Base-by-base conservation (phyloP, 495 filamentous ascomycete genomes). In the Staphylotrichum tortipilum region DNA sequence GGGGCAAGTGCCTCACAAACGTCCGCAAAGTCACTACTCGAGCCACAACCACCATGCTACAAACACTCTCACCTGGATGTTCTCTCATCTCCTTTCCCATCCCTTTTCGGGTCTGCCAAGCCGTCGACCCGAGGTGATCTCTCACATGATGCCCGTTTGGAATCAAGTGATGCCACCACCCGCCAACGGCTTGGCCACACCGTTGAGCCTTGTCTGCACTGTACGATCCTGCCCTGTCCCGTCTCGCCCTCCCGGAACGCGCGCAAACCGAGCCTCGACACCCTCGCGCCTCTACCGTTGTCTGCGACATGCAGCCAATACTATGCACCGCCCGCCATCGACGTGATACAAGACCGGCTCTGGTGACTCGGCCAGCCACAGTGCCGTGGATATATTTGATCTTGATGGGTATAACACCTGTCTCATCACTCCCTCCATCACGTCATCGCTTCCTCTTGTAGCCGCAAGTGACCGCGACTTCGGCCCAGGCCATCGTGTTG, bases 301-400 rank as follows among this genome's bases (percentile, higher is more conserved):
- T 48, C 35, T 37, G 45, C 45, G 24, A 48, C 45, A 48, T 39
- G 39, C 45, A 48, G 12, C 10, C 44, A 38, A 37, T 48, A 39
- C 11, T 21, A 39, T 39, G 45, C 45, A 21, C 11, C 17, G 34
- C 23, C 17, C 3, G 34, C 44, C 34, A 19, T 5, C n/a, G n/a
- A n/a, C n/a, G 44, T 47, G 7, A 14, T 23, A 47, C 44, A 39
- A 48, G 35, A 39, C 45, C 36, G 10, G 17, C 17, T n/a, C 34
- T 15, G 3, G 15, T 48, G 45, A 48, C 45, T 38, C 45, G 45
- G 45, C 17, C 38, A 31, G 35, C 19, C 15, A 48, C 45, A 48
- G 34, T 23, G 15, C 8, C 21, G 8, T 35, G 21, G 15, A 18
- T 36, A 36, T 15, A 26, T 11, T 19, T 46, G 19, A 23, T 34